Base-by-base conservation (phyloP, 2,329 filamentous ascomycete genomes). In the Trichoderma simmonsii region DNA sequence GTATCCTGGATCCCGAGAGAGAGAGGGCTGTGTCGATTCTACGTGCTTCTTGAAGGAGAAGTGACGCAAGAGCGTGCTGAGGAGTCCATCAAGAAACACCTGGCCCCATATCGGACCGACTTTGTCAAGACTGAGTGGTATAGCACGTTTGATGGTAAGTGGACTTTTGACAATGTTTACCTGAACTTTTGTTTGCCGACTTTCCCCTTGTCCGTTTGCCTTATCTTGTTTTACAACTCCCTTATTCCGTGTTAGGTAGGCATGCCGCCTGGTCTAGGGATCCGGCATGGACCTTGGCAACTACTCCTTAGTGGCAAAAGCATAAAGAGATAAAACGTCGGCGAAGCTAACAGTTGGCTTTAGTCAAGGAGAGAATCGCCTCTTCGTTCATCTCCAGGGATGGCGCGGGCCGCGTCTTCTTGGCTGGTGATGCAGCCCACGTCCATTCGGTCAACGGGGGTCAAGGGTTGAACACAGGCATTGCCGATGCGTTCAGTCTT, bases 391-490 rank as follows among this genome's bases (percentile, higher is more conserved):
- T 83, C 12, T 83, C 82, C 6, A 79, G 77, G 18, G 76, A 79
- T 48, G 83, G 83, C 9, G 74, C 76, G 5, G 86, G 85, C 4
- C 82, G 85, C 9, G 80, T 86, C 5, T 83, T 89, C 59, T 79
- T 89, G 0, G 86, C 85, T 7, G 88, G 88, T 3, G 88, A 90
- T 70, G 86, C 87, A 0, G 86, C 86, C 0, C 87, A 90, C 70
- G 86, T 87, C 3, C 86, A 89, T 71, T 86, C 82, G 1, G 86
- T 86, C 43, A 86, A 87, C 9, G 87, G 87, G 0, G 88, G 87
- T 0, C 87, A 89, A 73, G 88, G 88, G 0, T 82, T 89, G 75
- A 90, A 90, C 74, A 89, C 87, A 0, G 87, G 88, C 4, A 83
- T 89, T 36, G 84, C 86, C 6, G 87, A 89, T 75, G 86, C 87